These are phyloP conservation scores for Centella asiatica DNA, from an alignment of 129 eudicot species.

Conservation along the genomic window DNA sequence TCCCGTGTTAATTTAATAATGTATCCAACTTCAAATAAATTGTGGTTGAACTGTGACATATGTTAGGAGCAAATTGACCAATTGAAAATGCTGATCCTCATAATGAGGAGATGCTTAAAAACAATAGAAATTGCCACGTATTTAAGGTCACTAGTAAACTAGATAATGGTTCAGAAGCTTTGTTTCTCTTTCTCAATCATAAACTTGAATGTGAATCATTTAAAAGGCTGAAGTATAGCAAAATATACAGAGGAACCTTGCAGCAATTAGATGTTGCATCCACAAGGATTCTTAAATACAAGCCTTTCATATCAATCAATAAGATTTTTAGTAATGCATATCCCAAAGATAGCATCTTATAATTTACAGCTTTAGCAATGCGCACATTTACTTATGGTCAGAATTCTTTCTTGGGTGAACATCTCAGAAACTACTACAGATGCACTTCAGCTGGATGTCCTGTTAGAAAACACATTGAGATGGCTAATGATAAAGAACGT, in stretches of 20 bases:
- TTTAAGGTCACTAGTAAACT: not conserved
- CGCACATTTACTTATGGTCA: not conserved
- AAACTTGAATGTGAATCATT: not conserved
- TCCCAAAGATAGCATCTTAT: not conserved
- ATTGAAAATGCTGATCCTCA: too few species aligned
- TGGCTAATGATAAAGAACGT: slow-evolving; percentile 47
- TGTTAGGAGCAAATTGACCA: too few species aligned
- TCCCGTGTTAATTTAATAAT: not conserved
- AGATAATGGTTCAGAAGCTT: not conserved
- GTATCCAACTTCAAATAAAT: not conserved
- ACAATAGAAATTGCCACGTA: too few species aligned
- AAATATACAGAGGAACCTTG: not conserved
- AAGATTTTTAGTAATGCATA: not conserved
- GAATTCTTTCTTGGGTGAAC: not conserved
- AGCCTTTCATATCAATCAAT: not conserved
- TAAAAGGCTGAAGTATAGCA: not conserved
- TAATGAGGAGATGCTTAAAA: too few species aligned
- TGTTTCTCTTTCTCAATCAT: not conserved
- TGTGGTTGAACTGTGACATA: not conserved
- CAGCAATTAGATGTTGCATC: not conserved
- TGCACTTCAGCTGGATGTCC: slow-evolving; percentile 95
- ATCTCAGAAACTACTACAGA: slow-evolving; percentile 83
- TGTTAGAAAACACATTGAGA: slow-evolving; percentile 83
- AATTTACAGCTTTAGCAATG: not conserved
- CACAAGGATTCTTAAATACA: not conserved